Percentiles rank a stretch among this genome's conserved stretches.
Evolutionary conservation across 768 basidiomycete genomes (phyloP).

Genomic region (Lactarius psammicola): DNA sequence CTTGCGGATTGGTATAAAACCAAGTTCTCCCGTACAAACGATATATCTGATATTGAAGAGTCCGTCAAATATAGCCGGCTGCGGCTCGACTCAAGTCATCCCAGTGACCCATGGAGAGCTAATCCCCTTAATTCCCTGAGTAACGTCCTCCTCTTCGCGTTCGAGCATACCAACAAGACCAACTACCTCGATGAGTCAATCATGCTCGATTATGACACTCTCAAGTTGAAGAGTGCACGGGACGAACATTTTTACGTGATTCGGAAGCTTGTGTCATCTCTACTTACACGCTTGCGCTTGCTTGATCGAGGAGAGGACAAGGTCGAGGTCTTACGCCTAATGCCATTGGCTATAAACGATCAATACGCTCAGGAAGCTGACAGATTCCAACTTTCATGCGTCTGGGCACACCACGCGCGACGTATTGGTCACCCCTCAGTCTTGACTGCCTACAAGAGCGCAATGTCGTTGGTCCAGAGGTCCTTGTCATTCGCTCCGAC

Average conservation of each 20-base stretch:
- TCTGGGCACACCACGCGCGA: not conserved
- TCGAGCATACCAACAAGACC: too few relatives aligned
- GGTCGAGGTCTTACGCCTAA: not conserved
- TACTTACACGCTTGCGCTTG: not conserved
- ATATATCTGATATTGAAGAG: not conserved
- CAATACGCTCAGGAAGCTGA: not conserved
- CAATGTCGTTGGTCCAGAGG: not conserved
- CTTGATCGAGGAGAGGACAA: not conserved
- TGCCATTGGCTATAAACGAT: not conserved
- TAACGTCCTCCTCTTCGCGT: not conserved
- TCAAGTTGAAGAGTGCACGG: not conserved
- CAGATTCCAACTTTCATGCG: not conserved
- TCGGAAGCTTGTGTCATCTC: not conserved
- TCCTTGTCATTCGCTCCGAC: not conserved
- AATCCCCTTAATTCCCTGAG: not conserved
- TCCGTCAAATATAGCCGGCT: not conserved
- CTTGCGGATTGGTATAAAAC: not conserved
- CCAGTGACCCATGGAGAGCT: not conserved
- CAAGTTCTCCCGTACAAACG: not conserved
- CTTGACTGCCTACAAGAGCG: not conserved
- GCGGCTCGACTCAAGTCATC: not conserved
- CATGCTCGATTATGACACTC: not conserved
- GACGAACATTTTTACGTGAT: too few relatives aligned
- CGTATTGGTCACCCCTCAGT: not conserved
- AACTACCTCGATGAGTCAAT: constrained; percentile 1